Evolutionary conservation across 140 eudicot genomes (phyloP), one percentile per base, ranked within the genome.

Genomic region (Oenanthe javanica): DNA sequence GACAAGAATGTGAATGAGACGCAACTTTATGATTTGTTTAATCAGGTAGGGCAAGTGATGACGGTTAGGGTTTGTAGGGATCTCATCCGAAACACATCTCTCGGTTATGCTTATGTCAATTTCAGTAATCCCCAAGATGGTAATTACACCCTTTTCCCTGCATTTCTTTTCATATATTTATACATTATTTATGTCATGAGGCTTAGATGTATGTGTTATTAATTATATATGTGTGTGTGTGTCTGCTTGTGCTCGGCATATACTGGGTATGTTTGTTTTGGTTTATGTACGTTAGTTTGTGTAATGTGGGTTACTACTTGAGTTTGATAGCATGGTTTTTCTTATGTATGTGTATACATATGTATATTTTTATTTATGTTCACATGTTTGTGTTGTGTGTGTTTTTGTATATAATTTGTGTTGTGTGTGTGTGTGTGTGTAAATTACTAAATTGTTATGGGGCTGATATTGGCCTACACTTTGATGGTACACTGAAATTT

Each of bases 1-100:
- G 97, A 91, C 54, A 21, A 77, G 11, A 87, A 81, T 10, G 93
- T 91, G 15, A 84, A 86, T 1, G 97, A 91, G 64, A 84, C 92
- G 9, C 97, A 91, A 85, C 74, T 89, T 51, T 91, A 83, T 55
- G 93, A 91, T 86, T 88, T 89, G 91, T 91, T 91, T 81, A 89
- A 86, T 76, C 90, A 86, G 81, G 88, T 87, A 14, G 92, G 89
- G 4, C 93, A 89, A 87, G 97, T 91, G 23, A 93, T 87, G 54
- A 86, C 89, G 1, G 92, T 91, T 77, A 84, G 94, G 87, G 92
- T 91, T 86, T 91, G 97, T 82, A 84, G 93, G 75, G 93, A 91
- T 81, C 51, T 84, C 43, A 82, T 77, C 47, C 75, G 89, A 9
- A 82, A 89, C 4, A 83, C 90, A 48, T 86, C 90, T 50, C 90